phyloP scores from a whole-genome alignment of 768 basidiomycete genomes.

The Naganishia friedmannii region DNA sequence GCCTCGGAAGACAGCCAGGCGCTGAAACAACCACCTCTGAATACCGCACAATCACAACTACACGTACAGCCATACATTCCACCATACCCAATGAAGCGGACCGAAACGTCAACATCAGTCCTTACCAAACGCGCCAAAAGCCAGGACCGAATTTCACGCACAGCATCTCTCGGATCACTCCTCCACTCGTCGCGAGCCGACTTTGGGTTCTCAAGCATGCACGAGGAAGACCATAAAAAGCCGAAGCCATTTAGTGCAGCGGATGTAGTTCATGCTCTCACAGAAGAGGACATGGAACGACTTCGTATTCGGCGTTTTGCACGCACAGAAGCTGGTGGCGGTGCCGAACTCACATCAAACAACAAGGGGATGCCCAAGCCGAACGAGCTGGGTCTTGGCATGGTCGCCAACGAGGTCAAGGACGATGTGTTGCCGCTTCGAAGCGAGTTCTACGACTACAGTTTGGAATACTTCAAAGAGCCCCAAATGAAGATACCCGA shows the following conservation, averaged over 20 bases:
- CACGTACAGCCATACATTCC: conserved; percentile 32
- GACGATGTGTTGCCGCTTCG: conserved; percentile 83
- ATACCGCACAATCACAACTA: conserved; percentile 11
- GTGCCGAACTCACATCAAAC: conserved; percentile 46
- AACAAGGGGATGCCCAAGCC: conserved; percentile 55
- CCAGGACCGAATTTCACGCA: conserved; percentile 12
- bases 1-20: conserved; percentile 20
- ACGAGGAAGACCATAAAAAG: conserved; percentile 7
- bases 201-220: conserved; percentile 22
- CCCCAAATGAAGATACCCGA: conserved; percentile 98
- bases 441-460: conserved; percentile 92
- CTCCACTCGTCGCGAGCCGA: conserved; percentile 18
- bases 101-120: conserved; percentile 2
- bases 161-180: conserved; percentile 22
- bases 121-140: not conserved
- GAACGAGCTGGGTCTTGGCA: conserved; percentile 52
- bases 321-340: conserved; percentile 44
- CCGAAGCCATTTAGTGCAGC: conserved; percentile 60
- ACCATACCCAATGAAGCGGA: conserved; percentile 31
- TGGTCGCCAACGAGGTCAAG: conserved; percentile 59
- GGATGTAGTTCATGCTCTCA: conserved; percentile 80
- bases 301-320: conserved; percentile 65
- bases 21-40: conserved; percentile 1
- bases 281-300: conserved; percentile 93
- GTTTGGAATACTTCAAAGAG: conserved; percentile 93